These are phyloP conservation scores for Zygotorulaspora chibaensis DNA, from an alignment of 805 yeast species.

Conservation along the genomic window DNA sequence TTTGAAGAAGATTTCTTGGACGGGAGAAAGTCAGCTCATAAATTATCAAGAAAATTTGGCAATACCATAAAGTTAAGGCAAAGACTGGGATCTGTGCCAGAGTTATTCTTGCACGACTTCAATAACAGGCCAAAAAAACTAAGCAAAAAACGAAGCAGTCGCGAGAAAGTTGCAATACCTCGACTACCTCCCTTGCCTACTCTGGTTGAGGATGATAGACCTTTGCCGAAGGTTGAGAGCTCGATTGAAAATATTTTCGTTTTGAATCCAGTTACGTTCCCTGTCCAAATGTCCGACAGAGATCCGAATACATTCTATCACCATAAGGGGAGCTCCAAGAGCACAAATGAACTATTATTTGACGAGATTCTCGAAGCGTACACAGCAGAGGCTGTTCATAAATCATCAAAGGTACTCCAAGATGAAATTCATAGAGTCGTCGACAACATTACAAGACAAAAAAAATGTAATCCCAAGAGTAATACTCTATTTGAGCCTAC, in stretches of 20 bases:
- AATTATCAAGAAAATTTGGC: constrained; percentile 24
- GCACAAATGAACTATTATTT: constrained; percentile 23
- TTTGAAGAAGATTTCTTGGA: neutral
- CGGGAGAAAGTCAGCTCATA: constrained; percentile 6
- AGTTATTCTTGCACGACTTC: constrained; percentile 27
- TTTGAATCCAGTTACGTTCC: constrained; percentile 10
- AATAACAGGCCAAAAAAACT: constrained; percentile 12
- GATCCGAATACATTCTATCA: neutral
- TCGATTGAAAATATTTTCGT: constrained; percentile 7
- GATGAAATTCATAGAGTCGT: constrained; percentile 22
- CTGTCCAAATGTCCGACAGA: constrained; percentile 3
- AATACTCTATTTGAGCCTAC: neutral
- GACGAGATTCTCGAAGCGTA: constrained; percentile 31
- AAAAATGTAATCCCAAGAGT: neutral
- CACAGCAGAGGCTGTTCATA: constrained; percentile 3
- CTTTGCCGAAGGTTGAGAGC: neutral
- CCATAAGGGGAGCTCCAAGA: constrained; percentile 7
- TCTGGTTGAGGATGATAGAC: constrained; percentile 5
- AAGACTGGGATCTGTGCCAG: constrained; percentile 33
- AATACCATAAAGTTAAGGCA: constrained; percentile 28
- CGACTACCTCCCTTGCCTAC: constrained; percentile 4
- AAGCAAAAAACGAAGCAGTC: neutral
- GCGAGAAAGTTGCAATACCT: neutral
- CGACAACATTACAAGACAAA: constrained; percentile 11
- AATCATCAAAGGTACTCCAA: constrained; percentile 7